phyloP scores from a whole-genome alignment of 306 rosid genomes.

The Begonia loranthoides region DNA sequence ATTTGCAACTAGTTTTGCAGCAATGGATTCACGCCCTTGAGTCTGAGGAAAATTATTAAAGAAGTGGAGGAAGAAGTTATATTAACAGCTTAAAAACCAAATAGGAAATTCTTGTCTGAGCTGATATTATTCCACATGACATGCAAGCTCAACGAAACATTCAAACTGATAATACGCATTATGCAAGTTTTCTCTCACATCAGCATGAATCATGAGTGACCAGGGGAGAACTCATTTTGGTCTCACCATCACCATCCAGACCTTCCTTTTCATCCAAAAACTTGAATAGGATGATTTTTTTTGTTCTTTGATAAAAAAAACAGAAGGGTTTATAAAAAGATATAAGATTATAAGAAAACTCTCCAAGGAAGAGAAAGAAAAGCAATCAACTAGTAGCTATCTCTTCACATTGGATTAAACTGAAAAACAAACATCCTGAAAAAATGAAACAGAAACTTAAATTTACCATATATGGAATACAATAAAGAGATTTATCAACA shows the following conservation, averaged over 20 bases:
- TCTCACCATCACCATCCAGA: not conserved
- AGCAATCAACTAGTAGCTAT: too few relatives aligned
- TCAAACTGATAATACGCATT: not conserved
- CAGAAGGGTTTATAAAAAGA: too few relatives aligned
- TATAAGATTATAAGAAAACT: too few relatives aligned
- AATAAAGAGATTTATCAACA: too few relatives aligned
- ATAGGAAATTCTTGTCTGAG: not conserved
- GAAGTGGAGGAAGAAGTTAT: not conserved
- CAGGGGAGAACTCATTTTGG: not conserved
- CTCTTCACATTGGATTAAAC: too few relatives aligned
- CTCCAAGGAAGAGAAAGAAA: too few relatives aligned
- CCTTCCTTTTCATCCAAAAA: not conserved
- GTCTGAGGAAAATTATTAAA: constrained; percentile 36
- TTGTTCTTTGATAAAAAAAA: too few relatives aligned
- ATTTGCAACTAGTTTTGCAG: constrained; percentile 98
- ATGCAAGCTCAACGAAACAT: not conserved
- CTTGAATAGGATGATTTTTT: too few relatives aligned
- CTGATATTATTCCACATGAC: not conserved
- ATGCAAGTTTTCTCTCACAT: not conserved
- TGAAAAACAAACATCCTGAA: too few relatives aligned
- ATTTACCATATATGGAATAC: too few relatives aligned
- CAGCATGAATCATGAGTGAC: not conserved
- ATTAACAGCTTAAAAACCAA: constrained; percentile 1
- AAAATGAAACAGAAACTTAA: too few relatives aligned
- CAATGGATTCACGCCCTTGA: constrained; percentile 99